Evolutionary conservation across 225 moss, liverwort and hornwort genomes (phyloP).

Genomic region (Polytrichum commune): DNA sequence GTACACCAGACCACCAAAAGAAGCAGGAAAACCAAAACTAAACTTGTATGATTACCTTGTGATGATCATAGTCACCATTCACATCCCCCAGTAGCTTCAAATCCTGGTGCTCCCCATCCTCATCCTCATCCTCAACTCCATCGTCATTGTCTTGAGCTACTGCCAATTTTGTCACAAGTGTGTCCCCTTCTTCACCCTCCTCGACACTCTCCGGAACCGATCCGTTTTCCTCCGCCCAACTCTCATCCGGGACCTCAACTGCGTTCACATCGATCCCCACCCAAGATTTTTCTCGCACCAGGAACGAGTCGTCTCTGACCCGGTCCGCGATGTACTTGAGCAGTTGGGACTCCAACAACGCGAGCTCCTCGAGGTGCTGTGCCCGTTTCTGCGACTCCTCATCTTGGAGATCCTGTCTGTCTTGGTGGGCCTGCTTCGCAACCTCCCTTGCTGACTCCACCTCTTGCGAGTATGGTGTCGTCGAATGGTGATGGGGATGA

Average conservation of each 20-base stretch:
- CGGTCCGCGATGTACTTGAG: background rate
- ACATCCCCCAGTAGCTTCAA: too few species aligned
- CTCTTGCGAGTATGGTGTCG: background rate
- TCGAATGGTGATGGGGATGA: too few species aligned
- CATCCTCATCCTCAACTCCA: too few species aligned
- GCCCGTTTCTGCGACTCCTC: background rate
- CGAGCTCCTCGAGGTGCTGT: constrained; percentile 11
- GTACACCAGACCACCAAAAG: too few species aligned
- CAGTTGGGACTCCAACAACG: constrained; percentile 2
- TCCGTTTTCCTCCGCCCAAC: constrained; percentile 8
- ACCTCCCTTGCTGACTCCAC: constrained; percentile 2
- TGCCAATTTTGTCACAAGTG: background rate
- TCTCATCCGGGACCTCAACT: constrained; percentile 17
- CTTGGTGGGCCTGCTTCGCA: background rate
- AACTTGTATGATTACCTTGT: too few species aligned
- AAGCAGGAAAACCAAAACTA: too few species aligned
- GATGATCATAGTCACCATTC: too few species aligned
- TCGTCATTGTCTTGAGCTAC: too few species aligned
- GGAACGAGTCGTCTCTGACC: constrained; percentile 11
- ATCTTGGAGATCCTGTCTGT: background rate
- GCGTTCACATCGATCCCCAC: constrained; percentile 38
- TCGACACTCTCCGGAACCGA: constrained; percentile 19
- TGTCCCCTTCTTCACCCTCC: constrained; percentile 17
- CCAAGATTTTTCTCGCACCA: constrained; percentile 28
- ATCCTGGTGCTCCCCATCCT: too few species aligned